Evolutionary conservation across 192 early-diverging fungal genomes (phyloP).

Genomic region (Lobosporangium transversale): DNA sequence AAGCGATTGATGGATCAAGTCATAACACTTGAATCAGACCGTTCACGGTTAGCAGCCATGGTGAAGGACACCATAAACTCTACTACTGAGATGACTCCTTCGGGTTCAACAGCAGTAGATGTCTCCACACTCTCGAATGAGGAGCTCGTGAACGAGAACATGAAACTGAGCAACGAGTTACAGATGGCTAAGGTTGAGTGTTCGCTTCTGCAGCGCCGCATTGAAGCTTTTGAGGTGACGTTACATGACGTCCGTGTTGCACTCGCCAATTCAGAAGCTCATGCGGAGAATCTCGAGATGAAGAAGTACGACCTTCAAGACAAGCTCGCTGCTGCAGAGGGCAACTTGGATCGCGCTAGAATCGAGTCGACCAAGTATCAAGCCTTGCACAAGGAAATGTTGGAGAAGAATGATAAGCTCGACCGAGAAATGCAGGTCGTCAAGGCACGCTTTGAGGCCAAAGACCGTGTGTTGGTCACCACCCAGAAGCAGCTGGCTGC

Average conservation of each 20-base stretch:
- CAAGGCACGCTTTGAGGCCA: conserved; percentile 44
- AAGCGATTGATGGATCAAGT: conserved; percentile 34
- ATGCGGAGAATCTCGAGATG: conserved; percentile 40
- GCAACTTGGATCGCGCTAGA: conserved; percentile 24
- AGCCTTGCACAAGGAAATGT: conserved; percentile 33
- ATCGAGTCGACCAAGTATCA: conserved; percentile 42
- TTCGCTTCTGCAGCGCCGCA: conserved; percentile 33
- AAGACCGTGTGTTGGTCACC: conserved; percentile 34
- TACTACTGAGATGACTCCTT: not conserved
- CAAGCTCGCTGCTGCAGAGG: conserved; percentile 32
- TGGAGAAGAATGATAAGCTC: conserved; percentile 37
- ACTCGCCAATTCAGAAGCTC: conserved; percentile 29
- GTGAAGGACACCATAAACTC: conserved; percentile 42
- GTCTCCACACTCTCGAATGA: conserved; percentile 13
- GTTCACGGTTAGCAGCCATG: conserved; percentile 38
- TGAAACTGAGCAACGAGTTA: conserved; percentile 22
- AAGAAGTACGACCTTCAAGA: conserved; percentile 50
- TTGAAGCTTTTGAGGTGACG: conserved; percentile 47
- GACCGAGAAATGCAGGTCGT: conserved; percentile 24
- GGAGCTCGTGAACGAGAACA: conserved; percentile 33
- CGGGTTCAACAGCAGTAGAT: not conserved
- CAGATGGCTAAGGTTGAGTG: conserved; percentile 36
- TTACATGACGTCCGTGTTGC: conserved; percentile 49
- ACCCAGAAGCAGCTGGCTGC: conserved; percentile 38
- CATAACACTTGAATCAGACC: conserved; percentile 31